Evolutionary conservation across 2,329 filamentous ascomycete genomes (phyloP).

Genomic region (Incumbomyces lentus): DNA sequence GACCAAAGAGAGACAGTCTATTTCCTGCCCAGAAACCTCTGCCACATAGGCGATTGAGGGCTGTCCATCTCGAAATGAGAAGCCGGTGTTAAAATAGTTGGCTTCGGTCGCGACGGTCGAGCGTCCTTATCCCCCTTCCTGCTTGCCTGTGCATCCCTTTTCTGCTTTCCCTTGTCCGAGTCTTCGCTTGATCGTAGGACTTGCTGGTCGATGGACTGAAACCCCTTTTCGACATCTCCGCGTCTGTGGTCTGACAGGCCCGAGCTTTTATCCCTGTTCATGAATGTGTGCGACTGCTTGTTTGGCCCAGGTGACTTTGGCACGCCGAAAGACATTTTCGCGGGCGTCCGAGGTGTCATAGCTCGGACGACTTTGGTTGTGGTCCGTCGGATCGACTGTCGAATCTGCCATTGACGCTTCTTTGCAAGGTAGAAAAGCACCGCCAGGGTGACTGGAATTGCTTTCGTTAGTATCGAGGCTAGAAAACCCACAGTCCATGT

Average conservation of each 20-base stretch:
- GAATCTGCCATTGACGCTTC: conserved; percentile 73
- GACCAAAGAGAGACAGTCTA: not conserved
- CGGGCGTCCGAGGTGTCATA: conserved; percentile 19
- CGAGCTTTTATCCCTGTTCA: not conserved
- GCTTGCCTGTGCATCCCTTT: not conserved
- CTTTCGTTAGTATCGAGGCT: not conserved
- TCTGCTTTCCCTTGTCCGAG: not conserved
- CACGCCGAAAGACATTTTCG: conserved; percentile 7
- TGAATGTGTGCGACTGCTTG: not conserved
- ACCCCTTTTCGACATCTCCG: conserved; percentile 5
- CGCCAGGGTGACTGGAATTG: conserved; percentile 28
- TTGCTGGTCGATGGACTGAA: not conserved
- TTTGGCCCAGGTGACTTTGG: not conserved
- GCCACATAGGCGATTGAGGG: conserved; percentile 8
- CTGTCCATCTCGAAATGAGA: conserved; percentile 7
- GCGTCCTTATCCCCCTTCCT: not conserved
- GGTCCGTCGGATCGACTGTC: conserved; percentile 60
- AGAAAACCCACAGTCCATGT: not conserved
- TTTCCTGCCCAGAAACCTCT: conserved; percentile 3
- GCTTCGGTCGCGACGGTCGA: not conserved
- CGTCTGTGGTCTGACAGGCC: not conserved
- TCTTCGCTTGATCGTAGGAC: conserved; percentile 3
- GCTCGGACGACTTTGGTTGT: conserved; percentile 34
- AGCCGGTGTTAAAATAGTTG: not conserved
- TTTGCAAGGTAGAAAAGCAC: conserved; percentile 70